Evolutionary conservation across 495 filamentous ascomycete species (phyloP).

Genomic region (Aspergillus asperescens): DNA sequence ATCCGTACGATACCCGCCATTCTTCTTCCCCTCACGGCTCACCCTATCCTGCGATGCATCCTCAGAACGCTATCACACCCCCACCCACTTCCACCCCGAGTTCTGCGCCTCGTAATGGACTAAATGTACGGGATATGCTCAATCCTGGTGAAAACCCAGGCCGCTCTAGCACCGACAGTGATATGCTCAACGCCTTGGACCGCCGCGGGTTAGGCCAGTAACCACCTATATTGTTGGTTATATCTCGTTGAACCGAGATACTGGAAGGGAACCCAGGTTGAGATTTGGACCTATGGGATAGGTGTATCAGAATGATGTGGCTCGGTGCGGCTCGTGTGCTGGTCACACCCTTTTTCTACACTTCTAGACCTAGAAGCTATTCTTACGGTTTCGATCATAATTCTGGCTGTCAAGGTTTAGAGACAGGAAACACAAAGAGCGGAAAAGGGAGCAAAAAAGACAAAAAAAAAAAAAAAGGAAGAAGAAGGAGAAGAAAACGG

Average conservation of each 20-base stretch:
- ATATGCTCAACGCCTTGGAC: constrained; percentile 53
- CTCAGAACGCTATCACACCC: constrained; percentile 34
- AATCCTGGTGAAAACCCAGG: constrained; percentile 41
- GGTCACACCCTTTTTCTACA: constrained; percentile 17
- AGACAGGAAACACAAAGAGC: neutral
- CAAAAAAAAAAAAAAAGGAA: constrained; percentile 4
- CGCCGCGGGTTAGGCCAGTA: constrained; percentile 36
- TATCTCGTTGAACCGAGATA: no score
- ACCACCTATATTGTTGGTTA: neutral
- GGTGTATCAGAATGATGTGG: neutral
- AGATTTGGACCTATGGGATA: neutral
- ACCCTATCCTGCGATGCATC: constrained; percentile 42
- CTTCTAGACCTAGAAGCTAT: neutral
- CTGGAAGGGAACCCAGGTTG: neutral
- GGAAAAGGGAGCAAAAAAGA: neutral
- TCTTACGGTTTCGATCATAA: neutral
- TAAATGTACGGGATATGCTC: constrained; percentile 52
- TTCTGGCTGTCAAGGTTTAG: neutral
- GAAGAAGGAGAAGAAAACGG: neutral
- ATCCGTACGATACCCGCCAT: constrained; percentile 45
- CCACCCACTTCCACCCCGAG: constrained; percentile 38
- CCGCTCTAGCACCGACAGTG: constrained; percentile 50
- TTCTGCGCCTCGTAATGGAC: constrained; percentile 38
- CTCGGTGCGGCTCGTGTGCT: constrained; percentile 17
- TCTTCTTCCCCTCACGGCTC: constrained; percentile 49